Conservation (phyloP, 495 filamentous ascomycete species). For the Parathielavia hyrcaniae region DNA sequence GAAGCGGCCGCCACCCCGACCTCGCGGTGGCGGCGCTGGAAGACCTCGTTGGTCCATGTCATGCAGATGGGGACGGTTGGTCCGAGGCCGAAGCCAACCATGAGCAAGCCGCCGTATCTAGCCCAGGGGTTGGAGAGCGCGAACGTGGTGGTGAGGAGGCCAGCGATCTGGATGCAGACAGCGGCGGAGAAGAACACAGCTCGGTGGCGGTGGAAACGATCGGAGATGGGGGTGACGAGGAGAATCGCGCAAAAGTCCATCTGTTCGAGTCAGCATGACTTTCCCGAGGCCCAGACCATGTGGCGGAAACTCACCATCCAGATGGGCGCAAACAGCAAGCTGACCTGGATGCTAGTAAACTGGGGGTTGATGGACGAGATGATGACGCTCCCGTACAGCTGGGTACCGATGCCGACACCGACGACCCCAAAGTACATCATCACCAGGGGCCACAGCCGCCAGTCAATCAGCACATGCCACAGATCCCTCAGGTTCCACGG, state of each 20-base stretch:
- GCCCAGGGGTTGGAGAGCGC: conserved; percentile 68
- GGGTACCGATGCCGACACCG: conserved; percentile 82
- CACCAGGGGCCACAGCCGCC: conserved; percentile 77
- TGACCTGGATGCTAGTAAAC: conserved; percentile 68
- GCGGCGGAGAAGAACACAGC: conserved; percentile 76
- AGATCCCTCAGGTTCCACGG: conserved; percentile 68
- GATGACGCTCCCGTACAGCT: conserved; percentile 80
- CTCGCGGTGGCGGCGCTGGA: conserved; percentile 82
- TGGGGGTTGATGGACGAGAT: conserved; percentile 68
- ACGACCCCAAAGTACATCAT: conserved; percentile 95
- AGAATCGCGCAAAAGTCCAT: conserved; percentile 88
- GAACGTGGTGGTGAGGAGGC: conserved; percentile 73
- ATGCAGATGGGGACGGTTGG: conserved; percentile 89
- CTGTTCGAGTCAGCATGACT: conserved; percentile 28
- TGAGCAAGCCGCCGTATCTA: conserved; percentile 78
- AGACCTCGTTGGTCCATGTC: conserved; percentile 89
- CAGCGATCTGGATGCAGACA: conserved; percentile 72
- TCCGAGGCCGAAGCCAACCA: conserved; percentile 86
- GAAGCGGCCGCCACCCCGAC: conserved; percentile 87
- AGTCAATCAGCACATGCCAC: conserved; percentile 63
- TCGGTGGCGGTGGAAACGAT: conserved; percentile 77
- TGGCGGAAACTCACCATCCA: conserved; percentile 62
- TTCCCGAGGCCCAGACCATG: neutral
- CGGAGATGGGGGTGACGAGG: conserved; percentile 74
- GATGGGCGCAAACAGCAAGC: conserved; percentile 79